Conservation (phyloP, 2,329 filamentous ascomycete genomes). For the Ceratocystis alfenasii region DNA sequence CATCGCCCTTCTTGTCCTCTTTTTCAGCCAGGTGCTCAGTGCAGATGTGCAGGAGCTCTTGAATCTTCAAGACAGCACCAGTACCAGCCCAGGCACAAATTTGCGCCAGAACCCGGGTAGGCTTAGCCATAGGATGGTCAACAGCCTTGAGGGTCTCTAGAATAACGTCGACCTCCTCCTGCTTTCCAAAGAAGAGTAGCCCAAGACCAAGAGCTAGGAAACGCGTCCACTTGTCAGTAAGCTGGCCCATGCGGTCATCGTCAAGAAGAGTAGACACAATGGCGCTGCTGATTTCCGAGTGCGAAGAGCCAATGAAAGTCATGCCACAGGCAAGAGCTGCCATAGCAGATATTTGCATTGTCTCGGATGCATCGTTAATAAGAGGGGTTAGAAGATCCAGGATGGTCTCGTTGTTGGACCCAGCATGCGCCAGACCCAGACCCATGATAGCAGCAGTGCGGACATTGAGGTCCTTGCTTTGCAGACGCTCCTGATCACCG, state of each 20-base stretch:
- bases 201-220: constrained; percentile 92
- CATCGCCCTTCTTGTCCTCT: constrained; percentile 89
- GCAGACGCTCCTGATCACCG: constrained; percentile 65
- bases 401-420: constrained; percentile 83
- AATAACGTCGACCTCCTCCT: constrained; percentile 98
- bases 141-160: constrained; percentile 93
- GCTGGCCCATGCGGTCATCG: constrained; percentile 75
- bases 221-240: constrained; percentile 96
- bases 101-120: constrained; percentile 86
- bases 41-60: constrained; percentile 94
- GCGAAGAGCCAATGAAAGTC: constrained; percentile 83
- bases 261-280: constrained; percentile 89
- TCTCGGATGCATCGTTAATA: constrained; percentile 67
- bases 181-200: constrained; percentile 86
- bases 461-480: constrained; percentile 64
- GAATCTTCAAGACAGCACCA: constrained; percentile 90
- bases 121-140: constrained; percentile 91
- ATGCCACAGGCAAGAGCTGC: constrained; percentile 82
- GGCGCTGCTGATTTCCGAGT: constrained; percentile 80
- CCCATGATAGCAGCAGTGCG: constrained; percentile 88
- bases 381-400: constrained; percentile 75
- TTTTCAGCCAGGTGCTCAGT: constrained; percentile 94
- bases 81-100: constrained; percentile 98
- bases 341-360: constrained; percentile 96
- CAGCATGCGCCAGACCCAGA: constrained; percentile 85